Conservation (phyloP, 495 filamentous ascomycete genomes). For the Trypethelium eluteriae region DNA sequence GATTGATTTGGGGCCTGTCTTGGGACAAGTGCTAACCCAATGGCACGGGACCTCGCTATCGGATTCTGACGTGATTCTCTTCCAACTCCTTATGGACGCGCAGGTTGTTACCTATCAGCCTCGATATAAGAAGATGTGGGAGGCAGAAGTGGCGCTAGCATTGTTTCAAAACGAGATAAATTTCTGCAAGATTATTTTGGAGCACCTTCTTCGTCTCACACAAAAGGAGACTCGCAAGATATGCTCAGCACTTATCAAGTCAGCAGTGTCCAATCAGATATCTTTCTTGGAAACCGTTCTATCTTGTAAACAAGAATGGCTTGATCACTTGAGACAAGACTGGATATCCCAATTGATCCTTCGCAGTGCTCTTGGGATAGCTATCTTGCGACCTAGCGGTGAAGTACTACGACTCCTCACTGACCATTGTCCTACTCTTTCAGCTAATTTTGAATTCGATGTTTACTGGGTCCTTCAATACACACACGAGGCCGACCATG, state of each 20-base stretch:
- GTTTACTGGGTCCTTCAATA: background rate
- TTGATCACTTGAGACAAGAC: background rate
- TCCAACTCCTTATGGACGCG: background rate
- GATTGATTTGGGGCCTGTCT: too few relatives aligned
- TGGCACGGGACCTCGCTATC: background rate
- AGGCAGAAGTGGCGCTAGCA: background rate
- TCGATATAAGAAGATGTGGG: background rate
- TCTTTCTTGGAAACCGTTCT: background rate
- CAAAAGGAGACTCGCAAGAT: background rate
- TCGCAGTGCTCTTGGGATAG: background rate
- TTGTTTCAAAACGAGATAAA: background rate
- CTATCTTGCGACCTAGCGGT: background rate
- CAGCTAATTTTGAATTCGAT: conserved; percentile 1
- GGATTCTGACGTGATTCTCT: background rate
- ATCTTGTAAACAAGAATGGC: background rate
- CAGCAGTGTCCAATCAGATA: background rate
- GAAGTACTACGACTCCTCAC: background rate
- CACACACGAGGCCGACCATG: background rate
- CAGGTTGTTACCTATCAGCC: background rate
- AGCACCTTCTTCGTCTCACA: background rate
- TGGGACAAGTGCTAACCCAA: background rate
- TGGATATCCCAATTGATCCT: background rate
- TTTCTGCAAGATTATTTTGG: background rate
- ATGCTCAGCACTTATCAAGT: background rate
- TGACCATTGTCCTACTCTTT: background rate